Evolutionary conservation across 352 stramenopile species (phyloP).

Genomic region (Globisporangium iwayamae): DNA sequence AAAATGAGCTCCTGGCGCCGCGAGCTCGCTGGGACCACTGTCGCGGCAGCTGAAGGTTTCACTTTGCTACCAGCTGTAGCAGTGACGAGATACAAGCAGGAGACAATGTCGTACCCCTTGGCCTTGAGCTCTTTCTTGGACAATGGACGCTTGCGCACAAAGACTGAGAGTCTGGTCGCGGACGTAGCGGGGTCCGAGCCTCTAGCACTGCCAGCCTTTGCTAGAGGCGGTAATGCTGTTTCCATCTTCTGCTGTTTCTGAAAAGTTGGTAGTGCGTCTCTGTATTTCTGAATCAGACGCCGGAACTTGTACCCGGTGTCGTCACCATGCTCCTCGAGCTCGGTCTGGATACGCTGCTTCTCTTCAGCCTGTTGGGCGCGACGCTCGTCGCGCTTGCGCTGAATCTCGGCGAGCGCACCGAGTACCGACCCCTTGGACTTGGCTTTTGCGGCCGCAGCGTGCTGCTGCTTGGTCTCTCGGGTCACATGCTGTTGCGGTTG

Average conservation of each 20-base stretch:
- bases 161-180: constrained; percentile 11
- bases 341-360: constrained; percentile 60
- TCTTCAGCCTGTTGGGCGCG: constrained; percentile 53
- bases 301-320: constrained; percentile 77
- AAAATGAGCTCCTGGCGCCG: constrained; percentile 48
- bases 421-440: constrained; percentile 52
- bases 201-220: not conserved
- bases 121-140: constrained; percentile 18
- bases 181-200: not conserved
- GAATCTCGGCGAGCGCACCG: constrained; percentile 56
- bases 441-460: constrained; percentile 16
- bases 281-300: constrained; percentile 56
- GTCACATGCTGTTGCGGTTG: constrained; percentile 2
- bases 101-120: constrained; percentile 18
- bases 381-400: constrained; percentile 64
- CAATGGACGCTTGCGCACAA: constrained; percentile 14
- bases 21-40: not conserved
- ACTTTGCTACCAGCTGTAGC: not conserved
- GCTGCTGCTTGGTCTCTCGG: constrained; percentile 22
- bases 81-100: constrained; percentile 6
- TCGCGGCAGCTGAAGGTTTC: not conserved
- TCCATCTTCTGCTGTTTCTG: constrained; percentile 4
- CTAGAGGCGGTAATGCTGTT: not conserved
- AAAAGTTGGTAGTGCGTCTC: constrained; percentile 35
- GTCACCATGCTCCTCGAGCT: constrained; percentile 64